Percentiles rank a stretch among this genome's conserved stretches.
Conservation (phyloP, 441 rosid species). For the Pelargonium fulgidum region DNA sequence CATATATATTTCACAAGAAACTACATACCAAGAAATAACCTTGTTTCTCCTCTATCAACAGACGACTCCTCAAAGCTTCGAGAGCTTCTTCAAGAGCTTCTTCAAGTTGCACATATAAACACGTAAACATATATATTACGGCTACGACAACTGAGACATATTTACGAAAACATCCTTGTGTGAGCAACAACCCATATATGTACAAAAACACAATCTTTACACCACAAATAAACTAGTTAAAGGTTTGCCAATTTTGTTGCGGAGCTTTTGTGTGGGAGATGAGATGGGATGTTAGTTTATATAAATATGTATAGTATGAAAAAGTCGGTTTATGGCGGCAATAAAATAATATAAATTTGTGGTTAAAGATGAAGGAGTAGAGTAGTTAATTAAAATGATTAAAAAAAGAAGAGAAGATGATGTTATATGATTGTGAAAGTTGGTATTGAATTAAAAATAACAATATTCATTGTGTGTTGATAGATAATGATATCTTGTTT, state of each 20-base stretch:
- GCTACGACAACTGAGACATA: neutral
- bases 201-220: no score
- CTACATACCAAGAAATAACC: no score
- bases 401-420: no score
- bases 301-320: neutral
- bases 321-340: constrained; percentile 1
- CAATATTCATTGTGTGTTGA: neutral
- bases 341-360: constrained; percentile 23
- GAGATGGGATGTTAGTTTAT: no score
- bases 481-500: neutral
- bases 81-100: constrained; percentile 2
- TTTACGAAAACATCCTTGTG: neutral
- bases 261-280: no score
- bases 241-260: neutral
- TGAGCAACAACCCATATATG: neutral
- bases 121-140: neutral
- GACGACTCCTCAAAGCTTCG: neutral
- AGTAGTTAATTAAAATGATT: constrained; percentile 17
- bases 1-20: no score
- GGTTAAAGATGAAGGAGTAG: constrained; percentile 23
- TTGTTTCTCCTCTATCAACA: neutral
- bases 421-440: neutral
- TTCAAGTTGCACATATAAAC: neutral
- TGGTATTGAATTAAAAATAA: neutral
- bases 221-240: neutral